phyloP scores from a whole-genome alignment of 2,329 filamentous ascomycete genomes.

The Exophiala dermatitidis region DNA sequence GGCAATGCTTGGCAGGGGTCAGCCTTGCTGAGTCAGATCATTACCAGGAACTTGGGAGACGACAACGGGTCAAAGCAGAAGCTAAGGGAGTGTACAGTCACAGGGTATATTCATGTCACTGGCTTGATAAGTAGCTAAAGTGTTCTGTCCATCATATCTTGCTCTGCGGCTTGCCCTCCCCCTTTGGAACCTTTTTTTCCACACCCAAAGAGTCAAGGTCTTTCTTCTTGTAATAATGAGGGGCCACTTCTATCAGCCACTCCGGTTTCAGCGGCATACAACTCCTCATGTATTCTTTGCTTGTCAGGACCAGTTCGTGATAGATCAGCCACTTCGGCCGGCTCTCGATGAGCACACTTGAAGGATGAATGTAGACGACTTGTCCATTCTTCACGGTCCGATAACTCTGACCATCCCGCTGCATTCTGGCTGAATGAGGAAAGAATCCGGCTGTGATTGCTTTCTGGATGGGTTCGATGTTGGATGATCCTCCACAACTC shows the following conservation, averaged over 20 bases:
- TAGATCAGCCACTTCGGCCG: conserved; percentile 78
- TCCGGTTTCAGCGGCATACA: conserved; percentile 75
- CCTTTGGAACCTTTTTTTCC: conserved; percentile 68
- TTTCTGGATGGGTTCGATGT: conserved; percentile 74
- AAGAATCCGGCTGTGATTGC: conserved; percentile 90
- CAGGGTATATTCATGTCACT: no score
- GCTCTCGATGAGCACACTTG: conserved; percentile 64
- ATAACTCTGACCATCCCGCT: conserved; percentile 79
- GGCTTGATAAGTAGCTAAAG: no score
- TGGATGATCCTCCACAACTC: conserved; percentile 53
- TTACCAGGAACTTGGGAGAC: no score
- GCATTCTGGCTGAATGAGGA: conserved; percentile 77
- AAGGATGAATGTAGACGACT: conserved; percentile 86
- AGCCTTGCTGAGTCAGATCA: not conserved
- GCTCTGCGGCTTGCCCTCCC: conserved; percentile 36
- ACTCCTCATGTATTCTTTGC: conserved; percentile 88
- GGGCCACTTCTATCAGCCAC: conserved; percentile 84
- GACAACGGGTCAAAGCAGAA: no score
- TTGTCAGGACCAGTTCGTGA: conserved; percentile 70
- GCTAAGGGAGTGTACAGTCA: no score
- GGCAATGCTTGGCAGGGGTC: conserved; percentile 5
- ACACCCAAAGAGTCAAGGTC: conserved; percentile 73
- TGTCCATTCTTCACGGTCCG: conserved; percentile 85
- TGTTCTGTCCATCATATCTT: conserved; percentile 15
- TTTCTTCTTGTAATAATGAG: conserved; percentile 89